Percentiles rank a stretch among this genome's conserved stretches.
These are phyloP conservation scores for Russula emetica DNA, from an alignment of 768 basidiomycete genomes.

Conservation along the genomic window DNA sequence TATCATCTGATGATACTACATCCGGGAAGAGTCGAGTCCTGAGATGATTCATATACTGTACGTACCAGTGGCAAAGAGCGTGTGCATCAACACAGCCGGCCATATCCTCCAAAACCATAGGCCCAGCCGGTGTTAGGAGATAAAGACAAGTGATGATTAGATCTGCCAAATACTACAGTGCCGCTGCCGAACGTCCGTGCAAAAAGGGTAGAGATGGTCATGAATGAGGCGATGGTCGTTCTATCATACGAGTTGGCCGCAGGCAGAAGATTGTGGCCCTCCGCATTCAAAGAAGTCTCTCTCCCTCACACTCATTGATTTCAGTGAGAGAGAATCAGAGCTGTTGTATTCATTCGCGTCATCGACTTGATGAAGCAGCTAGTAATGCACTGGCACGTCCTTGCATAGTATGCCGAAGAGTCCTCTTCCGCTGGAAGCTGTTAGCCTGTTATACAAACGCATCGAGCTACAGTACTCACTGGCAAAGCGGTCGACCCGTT, in stretches of 20 bases:
- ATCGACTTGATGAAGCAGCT: slow-evolving; percentile 43
- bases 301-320: neutral
- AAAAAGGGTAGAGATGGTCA: slow-evolving; percentile 5
- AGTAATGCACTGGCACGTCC: slow-evolving; percentile 54
- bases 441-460: slow-evolving; percentile 63
- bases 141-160: slow-evolving; percentile 13
- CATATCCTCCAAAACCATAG: slow-evolving; percentile 56
- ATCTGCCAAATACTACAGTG: neutral
- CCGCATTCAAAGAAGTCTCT: neutral
- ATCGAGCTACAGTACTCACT: too few species aligned
- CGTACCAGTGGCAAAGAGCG: slow-evolving; percentile 51
- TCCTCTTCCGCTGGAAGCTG: slow-evolving; percentile 71
- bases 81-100: slow-evolving; percentile 62
- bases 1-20: neutral
- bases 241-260: slow-evolving; percentile 10
- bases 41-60: slow-evolving; percentile 14
- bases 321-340: slow-evolving; percentile 7
- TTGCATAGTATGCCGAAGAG: slow-evolving; percentile 71
- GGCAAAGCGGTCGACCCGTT: slow-evolving; percentile 54
- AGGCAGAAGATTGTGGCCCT: slow-evolving; percentile 15
- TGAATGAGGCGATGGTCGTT: neutral
- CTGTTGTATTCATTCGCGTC: slow-evolving; percentile 2
- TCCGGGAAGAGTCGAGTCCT: neutral
- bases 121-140: neutral
- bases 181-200: slow-evolving; percentile 35